Conservation (phyloP, 108 stramenopile genomes). For the Stephanodiscus minutulus region DNA sequence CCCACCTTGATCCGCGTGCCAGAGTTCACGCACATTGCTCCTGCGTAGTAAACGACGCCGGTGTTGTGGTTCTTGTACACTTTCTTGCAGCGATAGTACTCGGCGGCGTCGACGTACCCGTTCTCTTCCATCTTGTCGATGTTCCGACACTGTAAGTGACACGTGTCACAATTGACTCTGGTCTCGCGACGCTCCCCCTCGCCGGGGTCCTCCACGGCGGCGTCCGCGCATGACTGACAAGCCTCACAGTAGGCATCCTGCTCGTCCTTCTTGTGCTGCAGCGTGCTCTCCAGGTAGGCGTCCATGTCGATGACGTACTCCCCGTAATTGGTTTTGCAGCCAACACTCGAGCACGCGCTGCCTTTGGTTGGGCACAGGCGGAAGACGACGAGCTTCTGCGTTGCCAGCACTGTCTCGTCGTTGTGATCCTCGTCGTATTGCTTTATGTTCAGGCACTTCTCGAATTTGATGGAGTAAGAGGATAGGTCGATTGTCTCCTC, state of each 20-base stretch:
- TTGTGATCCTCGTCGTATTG: conserved; percentile 68
- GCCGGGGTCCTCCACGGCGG: not conserved
- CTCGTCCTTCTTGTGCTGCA: conserved; percentile 62
- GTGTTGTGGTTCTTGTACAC: conserved; percentile 65
- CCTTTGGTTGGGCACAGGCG: conserved; percentile 73
- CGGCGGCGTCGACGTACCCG: conserved; percentile 71
- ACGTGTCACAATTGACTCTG: conserved; percentile 65
- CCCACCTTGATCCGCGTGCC: conserved; percentile 86
- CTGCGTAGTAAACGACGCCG: conserved; percentile 64
- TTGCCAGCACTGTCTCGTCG: conserved; percentile 58
- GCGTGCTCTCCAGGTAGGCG: conserved; percentile 66
- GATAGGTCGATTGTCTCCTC: conserved; percentile 64
- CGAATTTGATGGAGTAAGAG: conserved; percentile 76
- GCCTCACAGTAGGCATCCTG: conserved; percentile 78
- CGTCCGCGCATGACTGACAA: conserved; percentile 58
- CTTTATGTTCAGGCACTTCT: conserved; percentile 80
- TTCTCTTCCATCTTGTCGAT: conserved; percentile 67
- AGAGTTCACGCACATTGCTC: conserved; percentile 66
- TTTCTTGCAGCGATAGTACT: conserved; percentile 61
- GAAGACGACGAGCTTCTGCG: conserved; percentile 83
- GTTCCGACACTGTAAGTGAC: conserved; percentile 74
- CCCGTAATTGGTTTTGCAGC: conserved; percentile 76
- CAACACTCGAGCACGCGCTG: conserved; percentile 32
- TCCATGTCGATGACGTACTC: conserved; percentile 87
- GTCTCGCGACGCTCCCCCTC: not conserved